Percentiles rank a stretch among this genome's conserved stretches.
phyloP scores from a whole-genome alignment of 257 asterid genomes.

The Mitragyna speciosa region DNA sequence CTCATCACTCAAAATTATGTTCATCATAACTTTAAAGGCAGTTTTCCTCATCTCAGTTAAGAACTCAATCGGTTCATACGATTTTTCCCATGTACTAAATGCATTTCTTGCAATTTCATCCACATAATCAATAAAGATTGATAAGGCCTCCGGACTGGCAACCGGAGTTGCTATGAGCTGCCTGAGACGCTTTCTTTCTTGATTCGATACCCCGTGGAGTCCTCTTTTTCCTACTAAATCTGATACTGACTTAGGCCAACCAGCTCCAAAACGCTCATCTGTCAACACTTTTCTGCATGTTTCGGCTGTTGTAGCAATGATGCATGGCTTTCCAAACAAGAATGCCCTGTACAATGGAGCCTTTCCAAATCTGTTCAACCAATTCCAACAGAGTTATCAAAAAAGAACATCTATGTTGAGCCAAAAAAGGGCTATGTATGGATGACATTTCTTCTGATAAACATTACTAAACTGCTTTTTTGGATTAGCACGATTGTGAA shows the following conservation, averaged over 20 bases:
- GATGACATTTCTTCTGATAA: no score
- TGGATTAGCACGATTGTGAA: no score
- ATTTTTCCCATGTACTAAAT: background rate
- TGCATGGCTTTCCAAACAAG: slow-evolving; percentile 21
- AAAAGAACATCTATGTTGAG: no score
- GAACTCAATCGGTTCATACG: slow-evolving; percentile 12
- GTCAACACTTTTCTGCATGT: slow-evolving; percentile 19
- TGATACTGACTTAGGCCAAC: slow-evolving; percentile 12
- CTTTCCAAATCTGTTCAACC: slow-evolving; percentile 12
- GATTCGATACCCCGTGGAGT: slow-evolving; percentile 16
- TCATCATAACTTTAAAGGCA: slow-evolving; percentile 11
- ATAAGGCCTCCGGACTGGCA: slow-evolving; percentile 14
- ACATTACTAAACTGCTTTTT: no score
- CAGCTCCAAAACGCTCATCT: slow-evolving; percentile 21
- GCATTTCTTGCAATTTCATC: slow-evolving; percentile 14
- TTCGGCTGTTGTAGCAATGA: slow-evolving; percentile 19
- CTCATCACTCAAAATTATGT: slow-evolving; percentile 13
- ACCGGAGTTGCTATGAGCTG: slow-evolving; percentile 14
- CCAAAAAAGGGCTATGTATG: background rate
- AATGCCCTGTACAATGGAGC: slow-evolving; percentile 19
- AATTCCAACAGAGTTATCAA: no score
- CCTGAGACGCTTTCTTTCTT: slow-evolving; percentile 11
- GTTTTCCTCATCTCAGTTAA: slow-evolving; percentile 25
- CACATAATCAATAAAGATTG: slow-evolving; percentile 8
- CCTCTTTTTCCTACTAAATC: slow-evolving; percentile 11